Evolutionary conservation across 139 green algal species (phyloP).

Genomic region (Tetradesmus lagerheimii): DNA sequence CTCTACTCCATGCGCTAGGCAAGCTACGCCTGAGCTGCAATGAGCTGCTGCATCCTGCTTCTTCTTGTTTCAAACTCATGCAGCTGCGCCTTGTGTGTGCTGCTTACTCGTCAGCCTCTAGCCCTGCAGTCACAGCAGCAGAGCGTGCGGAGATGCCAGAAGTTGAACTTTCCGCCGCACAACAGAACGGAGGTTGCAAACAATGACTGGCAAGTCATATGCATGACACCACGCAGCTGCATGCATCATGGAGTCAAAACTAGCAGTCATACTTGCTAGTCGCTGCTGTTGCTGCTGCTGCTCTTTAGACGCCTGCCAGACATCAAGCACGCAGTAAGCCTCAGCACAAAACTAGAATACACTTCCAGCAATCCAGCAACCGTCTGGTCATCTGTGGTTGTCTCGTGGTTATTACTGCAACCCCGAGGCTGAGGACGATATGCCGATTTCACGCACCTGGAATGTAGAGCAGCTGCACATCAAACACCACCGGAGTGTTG

Average conservation of each 20-base stretch:
- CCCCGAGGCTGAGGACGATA: too few relatives aligned
- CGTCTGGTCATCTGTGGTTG: too few relatives aligned
- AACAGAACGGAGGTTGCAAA: background rate
- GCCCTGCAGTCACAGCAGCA: background rate
- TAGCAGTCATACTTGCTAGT: background rate
- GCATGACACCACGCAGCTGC: background rate
- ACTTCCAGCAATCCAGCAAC: too few relatives aligned
- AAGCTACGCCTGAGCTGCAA: background rate
- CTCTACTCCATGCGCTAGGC: background rate
- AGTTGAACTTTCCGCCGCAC: background rate
- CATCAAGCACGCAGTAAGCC: too few relatives aligned
- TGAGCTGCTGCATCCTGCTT: background rate
- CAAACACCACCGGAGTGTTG: slow-evolving; percentile 89
- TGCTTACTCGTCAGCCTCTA: background rate
- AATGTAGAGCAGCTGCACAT: slow-evolving; percentile 94
- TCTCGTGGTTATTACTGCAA: too few relatives aligned
- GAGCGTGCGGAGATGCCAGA: background rate
- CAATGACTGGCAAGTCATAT: too few relatives aligned
- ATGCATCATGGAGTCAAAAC: background rate
- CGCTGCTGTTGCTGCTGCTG: too few relatives aligned
- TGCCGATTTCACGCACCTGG: slow-evolving; percentile 79
- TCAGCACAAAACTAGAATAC: too few relatives aligned
- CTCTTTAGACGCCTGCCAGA: too few relatives aligned
- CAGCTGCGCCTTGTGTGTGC: background rate
- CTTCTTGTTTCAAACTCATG: too few relatives aligned